Evolutionary conservation across 2,329 filamentous ascomycete species (phyloP), one percentile per base, ranked within the genome.

Genomic region (Monilinia laxa): DNA sequence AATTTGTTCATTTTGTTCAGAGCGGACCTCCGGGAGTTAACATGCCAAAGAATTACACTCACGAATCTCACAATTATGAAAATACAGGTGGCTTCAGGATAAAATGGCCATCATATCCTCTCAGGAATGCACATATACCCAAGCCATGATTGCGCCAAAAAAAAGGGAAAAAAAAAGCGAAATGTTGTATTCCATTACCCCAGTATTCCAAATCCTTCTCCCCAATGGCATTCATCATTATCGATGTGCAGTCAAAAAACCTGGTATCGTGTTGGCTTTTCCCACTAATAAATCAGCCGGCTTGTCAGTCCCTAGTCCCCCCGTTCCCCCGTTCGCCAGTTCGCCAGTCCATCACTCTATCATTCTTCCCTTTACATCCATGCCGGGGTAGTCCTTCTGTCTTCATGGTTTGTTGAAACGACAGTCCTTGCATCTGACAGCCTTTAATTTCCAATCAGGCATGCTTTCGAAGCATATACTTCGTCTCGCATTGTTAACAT

Each of bases 1-100:
- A 71, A 72, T 64, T 65, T 68, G 68, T 70, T 70, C 60, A 66
- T 66, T 68, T 68, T 62, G 42, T 62, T 51, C 58, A 35, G 42
- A 56, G 40, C 40, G n/a, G 35, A 56, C 40, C 55, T 12, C 16
- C 38, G 47, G 51, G 14, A 42, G 47, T 52, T 18, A n/a, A 14
- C 20, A 35, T 45, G 20, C 20, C 14, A 4, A 59, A 35, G 18
- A 28, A 16, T 35, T 12, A 59, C 18, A 35, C 35, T 49, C 35
- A 38, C 38, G 58, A 62, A 51, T 62, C n/a, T 51, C n/a, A 49
- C 38, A 9, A 25, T 57, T 65, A 25, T 64, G 42, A 42, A 45
- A 12, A 47, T 45, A 18, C 18, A 23, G 20, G 38, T 35, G n/a
- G 45, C 45, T 49, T 49, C 45, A 10, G 18, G 40, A 42, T 42